A percentile compares a stretch with the other conserved stretches of the same genome.
Conservation (phyloP, 2,329 filamentous ascomycete genomes). For the Trichoderma brevicompactum region DNA sequence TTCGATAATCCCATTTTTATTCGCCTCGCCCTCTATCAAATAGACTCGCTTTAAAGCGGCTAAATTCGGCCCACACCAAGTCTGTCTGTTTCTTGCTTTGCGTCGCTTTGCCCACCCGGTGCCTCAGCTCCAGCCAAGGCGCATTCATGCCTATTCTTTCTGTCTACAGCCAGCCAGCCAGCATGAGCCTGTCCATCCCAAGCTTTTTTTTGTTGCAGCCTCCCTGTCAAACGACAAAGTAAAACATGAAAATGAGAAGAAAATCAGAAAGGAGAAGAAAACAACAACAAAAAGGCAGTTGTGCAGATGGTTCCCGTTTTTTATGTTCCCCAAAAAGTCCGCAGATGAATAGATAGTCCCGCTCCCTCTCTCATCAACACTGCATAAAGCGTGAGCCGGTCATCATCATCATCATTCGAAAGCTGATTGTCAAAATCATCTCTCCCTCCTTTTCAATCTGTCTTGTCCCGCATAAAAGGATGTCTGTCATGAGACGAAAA, state of each 20-base stretch:
- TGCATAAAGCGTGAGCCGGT: conserved; percentile 26
- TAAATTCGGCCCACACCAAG: not conserved
- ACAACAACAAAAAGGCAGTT: conserved; percentile 30
- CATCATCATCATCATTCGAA: conserved; percentile 27
- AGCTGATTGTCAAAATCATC: conserved; percentile 29
- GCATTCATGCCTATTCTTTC: not conserved
- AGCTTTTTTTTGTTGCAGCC: conserved; percentile 25
- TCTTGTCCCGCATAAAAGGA: conserved; percentile 18
- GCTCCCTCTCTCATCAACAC: not conserved
- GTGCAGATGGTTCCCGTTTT: conserved; percentile 37
- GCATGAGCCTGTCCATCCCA: conserved; percentile 13
- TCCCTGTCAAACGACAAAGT: conserved; percentile 19
- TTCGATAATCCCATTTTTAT: not conserved
- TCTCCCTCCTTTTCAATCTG: conserved; percentile 29
- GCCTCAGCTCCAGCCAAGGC: conserved; percentile 9
- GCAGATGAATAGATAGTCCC: conserved; percentile 25
- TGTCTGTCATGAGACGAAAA: conserved; percentile 23
- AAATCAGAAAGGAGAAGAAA: conserved; percentile 10
- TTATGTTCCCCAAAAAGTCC: conserved; percentile 9
- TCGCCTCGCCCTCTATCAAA: conserved; percentile 22
- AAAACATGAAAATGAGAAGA: not conserved
- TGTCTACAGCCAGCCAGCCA: not conserved
- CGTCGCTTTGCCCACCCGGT: not conserved
- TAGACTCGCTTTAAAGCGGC: conserved; percentile 12
- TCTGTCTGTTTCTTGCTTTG: not conserved